Evolutionary conservation across 106 monocot genomes (phyloP).

Genomic region (Allium fistulosum): DNA sequence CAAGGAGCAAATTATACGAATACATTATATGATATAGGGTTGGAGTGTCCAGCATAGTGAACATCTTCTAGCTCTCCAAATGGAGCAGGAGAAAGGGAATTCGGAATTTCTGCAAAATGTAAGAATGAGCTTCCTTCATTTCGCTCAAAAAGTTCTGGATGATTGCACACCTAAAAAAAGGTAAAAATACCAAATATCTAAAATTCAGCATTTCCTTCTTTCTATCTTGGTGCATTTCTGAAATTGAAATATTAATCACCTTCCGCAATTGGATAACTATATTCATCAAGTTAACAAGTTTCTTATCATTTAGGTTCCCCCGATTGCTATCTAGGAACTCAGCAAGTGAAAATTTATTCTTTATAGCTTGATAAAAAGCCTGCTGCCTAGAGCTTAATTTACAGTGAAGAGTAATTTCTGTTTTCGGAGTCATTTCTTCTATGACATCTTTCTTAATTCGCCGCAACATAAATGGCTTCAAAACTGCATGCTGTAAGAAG

Average conservation of each 20-base stretch:
- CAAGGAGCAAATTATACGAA: not conserved
- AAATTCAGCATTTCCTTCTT: not conserved
- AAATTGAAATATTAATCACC: constrained; percentile 26
- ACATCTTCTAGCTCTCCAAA: constrained; percentile 78
- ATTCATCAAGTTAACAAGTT: constrained; percentile 93
- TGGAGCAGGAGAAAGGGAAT: constrained; percentile 70
- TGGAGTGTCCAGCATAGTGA: constrained; percentile 67
- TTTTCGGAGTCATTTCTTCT: constrained; percentile 93
- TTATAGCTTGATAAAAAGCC: constrained; percentile 97
- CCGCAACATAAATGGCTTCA: constrained; percentile 96
- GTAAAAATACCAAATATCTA: not conserved
- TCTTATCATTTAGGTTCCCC: constrained; percentile 85
- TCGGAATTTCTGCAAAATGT: constrained; percentile 76
- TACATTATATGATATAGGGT: constrained; percentile 88
- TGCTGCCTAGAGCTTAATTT: constrained; percentile 97
- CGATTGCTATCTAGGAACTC: constrained; percentile 80
- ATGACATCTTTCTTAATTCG: constrained; percentile 98
- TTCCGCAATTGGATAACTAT: constrained; percentile 95
- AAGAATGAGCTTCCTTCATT: constrained; percentile 92
- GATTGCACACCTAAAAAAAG: constrained; percentile 80
- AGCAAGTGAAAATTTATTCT: constrained; percentile 92
- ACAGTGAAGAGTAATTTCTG: constrained; percentile 82
- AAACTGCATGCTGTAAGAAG: constrained; percentile 75
- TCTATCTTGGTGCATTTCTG: not conserved
- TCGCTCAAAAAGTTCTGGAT: constrained; percentile 98